These are phyloP conservation scores for Omphalotus olearius DNA, from an alignment of 1,284 basidiomycete species.

Conservation along the genomic window DNA sequence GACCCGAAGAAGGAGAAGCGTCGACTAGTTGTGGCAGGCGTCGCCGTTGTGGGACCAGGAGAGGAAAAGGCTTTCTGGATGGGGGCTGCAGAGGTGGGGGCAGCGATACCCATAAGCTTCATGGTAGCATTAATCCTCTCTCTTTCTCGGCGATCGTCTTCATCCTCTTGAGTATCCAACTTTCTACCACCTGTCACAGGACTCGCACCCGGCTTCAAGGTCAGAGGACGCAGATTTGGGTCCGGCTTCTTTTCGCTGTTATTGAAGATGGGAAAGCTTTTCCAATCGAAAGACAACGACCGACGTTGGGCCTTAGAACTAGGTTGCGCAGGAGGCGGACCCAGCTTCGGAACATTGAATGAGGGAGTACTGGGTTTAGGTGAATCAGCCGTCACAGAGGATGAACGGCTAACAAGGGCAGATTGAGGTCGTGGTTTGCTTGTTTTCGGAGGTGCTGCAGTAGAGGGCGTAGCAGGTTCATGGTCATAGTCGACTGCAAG, in stretches of 20 bases:
- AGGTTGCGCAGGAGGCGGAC: constrained; percentile 21
- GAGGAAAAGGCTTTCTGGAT: constrained; percentile 39
- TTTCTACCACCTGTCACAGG: constrained; percentile 63
- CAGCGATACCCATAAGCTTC: constrained; percentile 88
- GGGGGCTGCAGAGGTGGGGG: constrained; percentile 29
- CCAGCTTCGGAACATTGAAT: constrained; percentile 25
- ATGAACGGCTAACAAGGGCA: constrained; percentile 42
- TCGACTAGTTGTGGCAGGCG: constrained; percentile 27
- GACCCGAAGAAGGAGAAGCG: constrained; percentile 73
- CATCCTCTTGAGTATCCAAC: constrained; percentile 79
- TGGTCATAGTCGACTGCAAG: constrained; percentile 84
- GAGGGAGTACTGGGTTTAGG: constrained; percentile 30
- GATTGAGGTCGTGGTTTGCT: constrained; percentile 59
- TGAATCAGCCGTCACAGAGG: constrained; percentile 31
- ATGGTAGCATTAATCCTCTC: constrained; percentile 84
- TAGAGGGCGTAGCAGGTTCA: constrained; percentile 37
- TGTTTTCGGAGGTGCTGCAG: constrained; percentile 29
- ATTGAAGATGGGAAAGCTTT: constrained; percentile 64
- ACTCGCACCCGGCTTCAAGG: constrained; percentile 58
- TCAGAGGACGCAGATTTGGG: constrained; percentile 64
- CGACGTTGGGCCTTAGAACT: constrained; percentile 57
- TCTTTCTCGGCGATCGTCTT: constrained; percentile 81
- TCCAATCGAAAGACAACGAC: constrained; percentile 81
- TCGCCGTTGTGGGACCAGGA: constrained; percentile 31
- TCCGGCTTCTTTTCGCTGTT: constrained; percentile 58